Evolutionary conservation across 805 yeast species (phyloP).

Genomic region (Schwanniomyces polymorphus): DNA sequence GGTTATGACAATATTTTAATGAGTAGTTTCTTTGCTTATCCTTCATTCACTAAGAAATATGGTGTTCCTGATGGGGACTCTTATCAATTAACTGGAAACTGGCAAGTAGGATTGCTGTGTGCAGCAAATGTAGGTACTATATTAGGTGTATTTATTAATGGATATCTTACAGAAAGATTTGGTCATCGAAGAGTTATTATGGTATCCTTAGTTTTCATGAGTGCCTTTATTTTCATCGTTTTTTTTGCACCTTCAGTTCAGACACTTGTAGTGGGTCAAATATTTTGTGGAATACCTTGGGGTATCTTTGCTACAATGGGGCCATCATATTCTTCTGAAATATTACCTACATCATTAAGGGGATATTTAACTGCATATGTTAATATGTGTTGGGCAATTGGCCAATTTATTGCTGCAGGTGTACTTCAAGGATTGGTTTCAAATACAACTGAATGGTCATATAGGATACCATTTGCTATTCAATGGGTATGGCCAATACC

Average conservation of each 20-base stretch:
- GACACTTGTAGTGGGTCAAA: constrained; percentile 42
- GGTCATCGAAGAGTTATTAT: constrained; percentile 43
- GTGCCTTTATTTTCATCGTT: constrained; percentile 36
- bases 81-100: constrained; percentile 34
- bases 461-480: constrained; percentile 39
- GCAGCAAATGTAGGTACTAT: constrained; percentile 37
- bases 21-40: constrained; percentile 35
- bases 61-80: constrained; percentile 25
- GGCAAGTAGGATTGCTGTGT: constrained; percentile 33
- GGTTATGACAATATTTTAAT: constrained; percentile 45
- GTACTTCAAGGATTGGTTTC: constrained; percentile 37
- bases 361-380: constrained; percentile 39
- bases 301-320: constrained; percentile 44
- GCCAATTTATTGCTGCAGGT: constrained; percentile 42
- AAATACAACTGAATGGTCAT: constrained; percentile 27
- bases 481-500: constrained; percentile 43
- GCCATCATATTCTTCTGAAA: constrained; percentile 43
- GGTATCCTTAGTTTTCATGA: constrained; percentile 23
- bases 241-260: constrained; percentile 17
- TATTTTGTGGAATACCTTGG: constrained; percentile 43
- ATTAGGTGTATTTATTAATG: constrained; percentile 44
- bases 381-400: constrained; percentile 39
- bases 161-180: constrained; percentile 39
- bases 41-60: constrained; percentile 32
- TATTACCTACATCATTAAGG: constrained; percentile 41